Conservation (phyloP, 225 moss, liverwort and hornwort genomes). For the Thuidium tamariscinum region DNA sequence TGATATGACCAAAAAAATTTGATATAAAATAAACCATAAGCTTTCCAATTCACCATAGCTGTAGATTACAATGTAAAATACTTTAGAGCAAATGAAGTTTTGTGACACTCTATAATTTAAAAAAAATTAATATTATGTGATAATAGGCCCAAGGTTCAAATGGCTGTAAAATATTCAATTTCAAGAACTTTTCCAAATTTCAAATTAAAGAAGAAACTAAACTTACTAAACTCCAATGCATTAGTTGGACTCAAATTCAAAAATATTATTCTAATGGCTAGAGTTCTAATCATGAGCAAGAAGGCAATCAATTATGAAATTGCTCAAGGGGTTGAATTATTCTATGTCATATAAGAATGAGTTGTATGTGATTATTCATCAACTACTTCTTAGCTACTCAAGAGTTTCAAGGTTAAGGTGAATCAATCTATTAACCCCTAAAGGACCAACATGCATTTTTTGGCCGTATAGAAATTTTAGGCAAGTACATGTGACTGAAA, state of each 20-base stretch:
- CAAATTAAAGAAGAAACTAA: background rate
- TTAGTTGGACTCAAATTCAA: background rate
- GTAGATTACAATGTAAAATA: rapidly evolving
- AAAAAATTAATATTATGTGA: too few relatives aligned
- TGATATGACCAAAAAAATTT: rapidly evolving
- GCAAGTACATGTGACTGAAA: too few relatives aligned
- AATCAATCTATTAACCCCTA: background rate
- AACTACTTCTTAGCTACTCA: rapidly evolving
- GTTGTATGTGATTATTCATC: background rate
- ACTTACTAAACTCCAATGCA: background rate
- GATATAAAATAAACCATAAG: background rate
- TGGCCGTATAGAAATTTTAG: too few relatives aligned
- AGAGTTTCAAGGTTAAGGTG: rapidly evolving
- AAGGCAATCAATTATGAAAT: background rate
- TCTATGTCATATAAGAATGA: background rate
- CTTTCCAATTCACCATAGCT: too few relatives aligned
- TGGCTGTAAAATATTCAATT: background rate
- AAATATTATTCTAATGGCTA: background rate
- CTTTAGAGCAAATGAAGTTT: background rate
- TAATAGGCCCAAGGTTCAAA: background rate
- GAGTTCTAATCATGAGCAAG: background rate
- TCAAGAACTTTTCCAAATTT: background rate
- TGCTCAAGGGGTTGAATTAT: background rate
- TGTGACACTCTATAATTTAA: background rate
- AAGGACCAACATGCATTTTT: too few relatives aligned